Conservation (phyloP, 2,329 filamentous ascomycete species). For the Cordyceps cicadae region DNA sequence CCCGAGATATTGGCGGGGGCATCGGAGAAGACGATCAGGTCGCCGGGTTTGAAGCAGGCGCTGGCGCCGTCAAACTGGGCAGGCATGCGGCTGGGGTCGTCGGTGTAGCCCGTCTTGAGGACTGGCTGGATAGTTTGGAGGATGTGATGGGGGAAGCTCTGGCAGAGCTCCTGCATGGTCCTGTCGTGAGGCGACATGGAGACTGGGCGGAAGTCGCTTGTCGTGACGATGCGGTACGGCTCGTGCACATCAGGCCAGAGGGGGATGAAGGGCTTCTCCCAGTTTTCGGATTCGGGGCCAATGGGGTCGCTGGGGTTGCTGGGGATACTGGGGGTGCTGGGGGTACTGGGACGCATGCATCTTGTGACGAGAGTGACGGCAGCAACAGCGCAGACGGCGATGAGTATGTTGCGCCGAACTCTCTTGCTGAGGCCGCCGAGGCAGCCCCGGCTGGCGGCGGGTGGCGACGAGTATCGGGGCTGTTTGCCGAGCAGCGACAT, state of each 20-base stretch:
- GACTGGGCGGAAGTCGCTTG: conserved; percentile 21
- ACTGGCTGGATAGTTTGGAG: conserved; percentile 25
- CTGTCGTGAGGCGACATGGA: conserved; percentile 13
- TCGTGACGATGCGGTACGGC: conserved; percentile 19
- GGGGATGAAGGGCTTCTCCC: background rate
- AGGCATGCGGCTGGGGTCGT: conserved; percentile 30
- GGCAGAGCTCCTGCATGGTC: conserved; percentile 19
- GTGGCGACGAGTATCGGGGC: background rate
- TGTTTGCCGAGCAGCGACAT: background rate
- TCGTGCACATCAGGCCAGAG: conserved; percentile 7
- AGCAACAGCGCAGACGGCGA: background rate
- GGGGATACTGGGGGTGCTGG: no score
- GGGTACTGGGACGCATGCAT: background rate
- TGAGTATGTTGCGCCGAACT: background rate
- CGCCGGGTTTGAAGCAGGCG: conserved; percentile 28
- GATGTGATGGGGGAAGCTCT: conserved; percentile 20
- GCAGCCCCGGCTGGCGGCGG: background rate
- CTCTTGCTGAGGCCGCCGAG: background rate
- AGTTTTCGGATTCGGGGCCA: background rate
- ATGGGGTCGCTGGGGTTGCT: no score
- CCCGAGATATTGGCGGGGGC: conserved; percentile 36
- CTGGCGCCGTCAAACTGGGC: conserved; percentile 7
- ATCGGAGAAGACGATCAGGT: conserved; percentile 41
- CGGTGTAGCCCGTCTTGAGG: conserved; percentile 41
- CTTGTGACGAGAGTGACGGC: background rate